Conservation (phyloP, 805 yeast genomes). For the Schwanniomyces polymorphus region DNA sequence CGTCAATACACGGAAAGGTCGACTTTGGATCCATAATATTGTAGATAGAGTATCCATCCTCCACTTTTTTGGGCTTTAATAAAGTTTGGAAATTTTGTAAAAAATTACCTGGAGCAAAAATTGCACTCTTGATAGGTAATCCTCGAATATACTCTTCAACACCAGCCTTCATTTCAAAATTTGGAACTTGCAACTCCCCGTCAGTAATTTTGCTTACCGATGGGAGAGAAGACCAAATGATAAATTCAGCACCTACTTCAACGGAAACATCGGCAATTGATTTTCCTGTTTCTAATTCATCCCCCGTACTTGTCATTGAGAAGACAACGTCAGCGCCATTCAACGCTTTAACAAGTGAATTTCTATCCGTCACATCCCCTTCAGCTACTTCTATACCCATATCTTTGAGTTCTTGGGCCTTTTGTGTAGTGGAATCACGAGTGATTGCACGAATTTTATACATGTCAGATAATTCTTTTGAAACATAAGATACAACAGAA, state of each 20-base stretch:
- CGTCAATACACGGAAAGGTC: conserved; percentile 4
- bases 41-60: not conserved
- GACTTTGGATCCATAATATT: not conserved
- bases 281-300: conserved; percentile 7
- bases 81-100: conserved; percentile 3
- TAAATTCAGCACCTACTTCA: not conserved
- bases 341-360: conserved; percentile 2
- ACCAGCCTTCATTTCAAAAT: conserved; percentile 2
- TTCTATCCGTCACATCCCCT: conserved; percentile 5
- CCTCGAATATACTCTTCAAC: conserved; percentile 6
- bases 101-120: conserved; percentile 5
- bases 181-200: conserved; percentile 1
- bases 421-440: conserved; percentile 5
- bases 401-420: conserved; percentile 5
- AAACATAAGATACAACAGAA: conserved; percentile 9
- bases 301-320: conserved; percentile 3
- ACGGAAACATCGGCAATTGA: conserved; percentile 5
- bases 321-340: conserved; percentile 7
- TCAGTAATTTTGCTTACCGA: not conserved
- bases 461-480: conserved; percentile 5
- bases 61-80: not conserved
- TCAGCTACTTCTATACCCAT: conserved; percentile 13
- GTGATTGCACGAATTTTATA: conserved; percentile 13
- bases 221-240: conserved; percentile 5
- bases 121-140: conserved; percentile 3